These are phyloP conservation scores for Staphylotrichum tortipilum DNA, from an alignment of 495 filamentous ascomycete genomes.

Conservation along the genomic window DNA sequence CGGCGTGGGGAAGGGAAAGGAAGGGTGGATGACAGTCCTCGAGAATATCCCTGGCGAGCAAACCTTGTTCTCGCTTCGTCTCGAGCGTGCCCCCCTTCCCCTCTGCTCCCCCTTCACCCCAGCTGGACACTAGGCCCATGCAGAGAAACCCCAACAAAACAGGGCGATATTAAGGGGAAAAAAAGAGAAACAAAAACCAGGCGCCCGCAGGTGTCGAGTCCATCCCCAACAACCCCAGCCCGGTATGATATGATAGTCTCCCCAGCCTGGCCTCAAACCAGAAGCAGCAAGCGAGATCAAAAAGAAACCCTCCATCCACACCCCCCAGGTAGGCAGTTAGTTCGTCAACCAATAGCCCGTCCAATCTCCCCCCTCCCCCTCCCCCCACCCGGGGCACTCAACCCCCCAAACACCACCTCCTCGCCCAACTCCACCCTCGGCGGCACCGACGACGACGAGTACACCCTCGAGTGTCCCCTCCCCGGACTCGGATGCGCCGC, in stretches of 20 bases:
- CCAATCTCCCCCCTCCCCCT: slow-evolving; percentile 34
- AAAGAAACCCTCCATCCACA: too few species aligned
- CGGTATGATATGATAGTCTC: neutral
- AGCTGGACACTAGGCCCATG: neutral
- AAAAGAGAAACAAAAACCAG: neutral
- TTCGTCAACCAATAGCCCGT: slow-evolving; percentile 38
- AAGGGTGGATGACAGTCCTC: too few species aligned
- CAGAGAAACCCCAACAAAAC: slow-evolving; percentile 1
- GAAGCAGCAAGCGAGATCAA: too few species aligned
- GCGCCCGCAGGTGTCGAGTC: neutral
- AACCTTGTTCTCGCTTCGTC: neutral
- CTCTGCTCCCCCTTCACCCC: too few species aligned
- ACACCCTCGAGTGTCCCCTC: slow-evolving; percentile 27
- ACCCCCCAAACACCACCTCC: slow-evolving; percentile 26
- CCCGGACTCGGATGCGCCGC: neutral
- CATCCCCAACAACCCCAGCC: too few species aligned
- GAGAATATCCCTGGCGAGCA: neutral
- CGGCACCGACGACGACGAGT: slow-evolving; percentile 35
- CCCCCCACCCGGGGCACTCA: slow-evolving; percentile 34
- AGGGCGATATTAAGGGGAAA: neutral
- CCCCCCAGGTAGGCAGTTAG: too few species aligned
- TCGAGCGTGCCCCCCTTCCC: neutral
- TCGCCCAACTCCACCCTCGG: slow-evolving; percentile 33
- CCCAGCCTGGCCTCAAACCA: too few species aligned
- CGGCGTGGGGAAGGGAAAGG: too few species aligned